phyloP scores from a whole-genome alignment of 179 eudicot species.

The Silene coronaria region DNA sequence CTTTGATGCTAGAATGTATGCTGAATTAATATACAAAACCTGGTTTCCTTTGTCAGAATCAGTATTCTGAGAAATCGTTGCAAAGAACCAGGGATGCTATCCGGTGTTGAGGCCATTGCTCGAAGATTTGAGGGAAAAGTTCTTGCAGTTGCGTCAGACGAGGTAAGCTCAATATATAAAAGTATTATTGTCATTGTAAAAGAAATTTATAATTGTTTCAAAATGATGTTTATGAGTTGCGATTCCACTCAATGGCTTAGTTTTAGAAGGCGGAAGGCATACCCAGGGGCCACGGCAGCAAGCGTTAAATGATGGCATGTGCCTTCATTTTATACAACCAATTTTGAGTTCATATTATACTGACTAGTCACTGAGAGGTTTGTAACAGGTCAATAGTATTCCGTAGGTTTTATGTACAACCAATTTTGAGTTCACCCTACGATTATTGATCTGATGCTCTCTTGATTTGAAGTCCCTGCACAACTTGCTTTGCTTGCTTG shows the following conservation, averaged over 20 bases:
- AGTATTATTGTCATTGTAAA: background rate
- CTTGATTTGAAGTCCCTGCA: background rate
- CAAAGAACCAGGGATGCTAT: background rate
- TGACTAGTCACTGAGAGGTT: too few relatives aligned
- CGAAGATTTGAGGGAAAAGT: conserved; percentile 21
- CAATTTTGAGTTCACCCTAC: background rate
- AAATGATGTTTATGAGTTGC: background rate
- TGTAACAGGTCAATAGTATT: background rate
- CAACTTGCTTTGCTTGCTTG: background rate
- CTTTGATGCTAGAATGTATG: background rate
- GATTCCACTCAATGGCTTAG: too few relatives aligned
- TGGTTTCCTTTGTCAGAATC: conserved; percentile 7
- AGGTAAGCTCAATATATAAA: conserved; percentile 9
- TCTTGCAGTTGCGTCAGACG: conserved; percentile 8
- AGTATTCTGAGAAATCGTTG: conserved; percentile 3
- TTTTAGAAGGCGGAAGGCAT: too few relatives aligned
- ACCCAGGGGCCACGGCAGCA: too few relatives aligned
- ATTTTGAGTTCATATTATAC: too few relatives aligned
- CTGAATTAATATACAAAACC: background rate
- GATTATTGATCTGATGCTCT: background rate
- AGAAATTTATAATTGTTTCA: background rate
- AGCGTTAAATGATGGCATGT: too few relatives aligned
- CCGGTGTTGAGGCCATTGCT: conserved; percentile 6
- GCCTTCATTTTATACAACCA: too few relatives aligned
- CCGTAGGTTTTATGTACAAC: background rate